Conservation (phyloP, 2,329 filamentous ascomycete species). For the Colletotrichum kahawae region DNA sequence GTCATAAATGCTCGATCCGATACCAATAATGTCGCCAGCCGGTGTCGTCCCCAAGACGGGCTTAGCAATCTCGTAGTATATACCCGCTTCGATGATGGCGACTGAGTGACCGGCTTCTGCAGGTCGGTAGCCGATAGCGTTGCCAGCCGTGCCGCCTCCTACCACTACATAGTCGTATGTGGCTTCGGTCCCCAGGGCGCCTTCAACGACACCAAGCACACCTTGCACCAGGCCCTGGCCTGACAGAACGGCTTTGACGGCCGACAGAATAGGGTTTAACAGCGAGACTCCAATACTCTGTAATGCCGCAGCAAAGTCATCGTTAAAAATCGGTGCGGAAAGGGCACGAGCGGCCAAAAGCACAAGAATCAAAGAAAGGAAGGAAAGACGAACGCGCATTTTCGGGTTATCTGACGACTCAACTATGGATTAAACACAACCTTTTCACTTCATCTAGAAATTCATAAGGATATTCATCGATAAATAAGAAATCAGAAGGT, state of each 20-base stretch:
- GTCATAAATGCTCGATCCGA: background rate
- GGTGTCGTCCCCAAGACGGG: constrained; percentile 28
- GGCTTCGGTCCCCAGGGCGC: background rate
- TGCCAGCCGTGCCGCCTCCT: constrained; percentile 44
- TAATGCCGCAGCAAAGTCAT: background rate
- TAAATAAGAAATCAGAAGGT: background rate
- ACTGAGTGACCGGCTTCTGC: constrained; percentile 31
- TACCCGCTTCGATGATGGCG: constrained; percentile 44
- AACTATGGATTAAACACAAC: background rate
- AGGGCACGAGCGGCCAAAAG: background rate
- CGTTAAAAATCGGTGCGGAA: background rate
- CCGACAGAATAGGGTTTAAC: background rate
- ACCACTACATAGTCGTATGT: constrained; percentile 30
- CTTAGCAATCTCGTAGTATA: constrained; percentile 35
- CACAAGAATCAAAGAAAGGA: background rate
- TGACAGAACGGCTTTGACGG: background rate
- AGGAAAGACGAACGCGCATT: background rate
- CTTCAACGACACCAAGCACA: background rate
- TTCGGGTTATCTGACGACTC: background rate
- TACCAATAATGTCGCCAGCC: background rate
- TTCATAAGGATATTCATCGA: background rate
- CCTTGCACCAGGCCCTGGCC: background rate
- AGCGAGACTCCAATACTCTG: background rate
- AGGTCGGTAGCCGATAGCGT: constrained; percentile 36
- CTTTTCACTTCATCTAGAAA: background rate